Base-by-base conservation (phyloP, 805 yeast genomes). In the Wickerhamomyces canadensis region DNA sequence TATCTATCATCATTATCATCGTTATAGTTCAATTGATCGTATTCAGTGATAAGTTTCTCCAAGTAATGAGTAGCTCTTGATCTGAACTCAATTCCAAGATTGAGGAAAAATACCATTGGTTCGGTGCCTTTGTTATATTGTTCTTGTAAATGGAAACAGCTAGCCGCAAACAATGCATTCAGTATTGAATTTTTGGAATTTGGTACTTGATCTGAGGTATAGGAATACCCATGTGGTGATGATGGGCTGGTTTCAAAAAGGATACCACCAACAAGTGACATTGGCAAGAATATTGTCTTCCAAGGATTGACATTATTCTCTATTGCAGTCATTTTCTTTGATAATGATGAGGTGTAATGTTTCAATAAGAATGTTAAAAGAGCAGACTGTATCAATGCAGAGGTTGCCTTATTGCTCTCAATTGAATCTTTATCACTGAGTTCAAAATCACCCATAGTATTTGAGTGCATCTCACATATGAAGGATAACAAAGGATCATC, bases 141-240 rank as follows among this genome's bases (percentile, higher is more conserved):
- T 43, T 84, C 74, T 53, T 82, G 89, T 33, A 87, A 57, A 53
- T 84, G 82, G 61, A 83, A 86, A 4, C 95, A 93, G 19, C 84
- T 72, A 4, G 84, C 89, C 0, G 95, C 93, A 32, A 87, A 57
- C 9, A 86, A 57, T 0, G 95, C 93, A 62, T 86, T 83, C 31
- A 87, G 60, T 15, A 86, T 60, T 1, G 93, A 87, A 54, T 82
- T 80, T 45, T 86, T 73, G 5, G 95, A 87, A 41, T 76, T 72
- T 1, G 89, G 74, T 0, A 95, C 83, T 36, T 66, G 65, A 0
- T 95, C 95, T 28, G 80, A 57, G 3, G 88, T 79, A 19, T 80
- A 74, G 19, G 85, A 61, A 52, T 87, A 95, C 4, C 95, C 95
- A 19, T 87, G 66, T 0, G 95, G 95, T 67, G 75, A 68, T 23